Evolutionary conservation across 306 rosid species (phyloP).

Genomic region (Erythrophleum fordii): DNA sequence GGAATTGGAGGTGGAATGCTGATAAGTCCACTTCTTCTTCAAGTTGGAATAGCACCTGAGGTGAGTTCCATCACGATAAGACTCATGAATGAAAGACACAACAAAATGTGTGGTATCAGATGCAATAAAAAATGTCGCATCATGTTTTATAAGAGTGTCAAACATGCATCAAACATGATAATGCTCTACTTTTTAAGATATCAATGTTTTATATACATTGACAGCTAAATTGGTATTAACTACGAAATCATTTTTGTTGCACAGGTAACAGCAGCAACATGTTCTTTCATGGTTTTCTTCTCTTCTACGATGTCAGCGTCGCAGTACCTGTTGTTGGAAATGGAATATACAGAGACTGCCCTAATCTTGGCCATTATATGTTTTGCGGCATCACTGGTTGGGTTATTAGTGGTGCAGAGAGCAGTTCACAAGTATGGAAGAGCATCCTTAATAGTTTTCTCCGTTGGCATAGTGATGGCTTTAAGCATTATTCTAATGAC

Average conservation of each 20-base stretch:
- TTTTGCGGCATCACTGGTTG: slow-evolving; percentile 73
- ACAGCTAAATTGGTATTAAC: not conserved
- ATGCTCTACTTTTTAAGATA: too few species aligned
- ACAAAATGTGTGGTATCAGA: too few species aligned
- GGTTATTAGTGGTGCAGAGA: slow-evolving; percentile 68
- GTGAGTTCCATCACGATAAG: slow-evolving; percentile 42
- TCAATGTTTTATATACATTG: not conserved
- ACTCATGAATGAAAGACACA: too few species aligned
- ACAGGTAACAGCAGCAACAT: slow-evolving; percentile 85
- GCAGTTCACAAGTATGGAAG: slow-evolving; percentile 74
- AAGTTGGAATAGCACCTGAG: slow-evolving; percentile 80
- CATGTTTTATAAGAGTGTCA: too few species aligned
- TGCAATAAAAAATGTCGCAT: too few species aligned
- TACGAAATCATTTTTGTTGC: not conserved
- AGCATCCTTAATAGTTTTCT: slow-evolving; percentile 78
- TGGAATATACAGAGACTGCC: slow-evolving; percentile 65
- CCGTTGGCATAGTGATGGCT: slow-evolving; percentile 79
- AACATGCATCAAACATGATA: too few species aligned
- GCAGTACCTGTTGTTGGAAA: slow-evolving; percentile 78
- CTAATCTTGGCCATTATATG: slow-evolving; percentile 60
- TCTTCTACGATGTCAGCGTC: slow-evolving; percentile 83
- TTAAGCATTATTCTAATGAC: slow-evolving; percentile 80
- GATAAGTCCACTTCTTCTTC: slow-evolving; percentile 90
- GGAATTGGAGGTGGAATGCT: slow-evolving; percentile 99
- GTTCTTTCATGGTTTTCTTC: slow-evolving; percentile 96